Percentiles rank a stretch among this genome's conserved stretches.
phyloP scores from a whole-genome alignment of 2,329 filamentous ascomycete genomes.

The Scolecobasidium constrictum region DNA sequence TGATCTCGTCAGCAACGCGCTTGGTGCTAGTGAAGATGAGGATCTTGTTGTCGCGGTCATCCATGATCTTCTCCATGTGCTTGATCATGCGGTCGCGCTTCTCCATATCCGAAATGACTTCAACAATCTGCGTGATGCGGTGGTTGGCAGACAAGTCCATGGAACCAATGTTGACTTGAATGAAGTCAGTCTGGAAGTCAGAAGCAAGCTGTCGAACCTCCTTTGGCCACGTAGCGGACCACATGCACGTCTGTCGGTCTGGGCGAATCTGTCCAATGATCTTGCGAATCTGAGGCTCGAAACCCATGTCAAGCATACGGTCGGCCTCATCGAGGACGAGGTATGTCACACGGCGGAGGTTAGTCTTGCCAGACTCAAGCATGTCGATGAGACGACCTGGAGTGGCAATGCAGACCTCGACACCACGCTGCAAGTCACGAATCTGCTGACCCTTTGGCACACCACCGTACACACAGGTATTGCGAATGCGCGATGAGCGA shows the following conservation, averaged over 20 bases:
- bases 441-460: constrained; percentile 97
- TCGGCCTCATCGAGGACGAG: constrained; percentile 97
- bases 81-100: constrained; percentile 97
- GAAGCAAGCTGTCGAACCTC: constrained; percentile 86
- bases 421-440: constrained; percentile 83
- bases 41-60: constrained; percentile 88
- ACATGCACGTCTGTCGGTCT: constrained; percentile 98
- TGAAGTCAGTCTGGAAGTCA: constrained; percentile 90
- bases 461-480: constrained; percentile 98
- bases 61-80: constrained; percentile 96
- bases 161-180: constrained; percentile 97
- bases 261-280: constrained; percentile 96
- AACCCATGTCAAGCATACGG: constrained; percentile 99
- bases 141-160: constrained; percentile 95
- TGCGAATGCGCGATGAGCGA: constrained; percentile 93
- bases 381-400: constrained; percentile 97
- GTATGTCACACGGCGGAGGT: constrained; percentile 95
- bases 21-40: constrained; percentile 79
- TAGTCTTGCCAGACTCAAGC: constrained; percentile 95
- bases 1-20: constrained; percentile 97
- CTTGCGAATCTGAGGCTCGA: constrained; percentile 98
- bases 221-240: constrained; percentile 99
- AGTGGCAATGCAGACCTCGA: constrained; percentile 97
- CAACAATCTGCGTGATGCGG: constrained; percentile 94
- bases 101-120: constrained; percentile 91